These are phyloP conservation scores for Tylopilus balloui DNA, from an alignment of 768 basidiomycete genomes.

Conservation along the genomic window DNA sequence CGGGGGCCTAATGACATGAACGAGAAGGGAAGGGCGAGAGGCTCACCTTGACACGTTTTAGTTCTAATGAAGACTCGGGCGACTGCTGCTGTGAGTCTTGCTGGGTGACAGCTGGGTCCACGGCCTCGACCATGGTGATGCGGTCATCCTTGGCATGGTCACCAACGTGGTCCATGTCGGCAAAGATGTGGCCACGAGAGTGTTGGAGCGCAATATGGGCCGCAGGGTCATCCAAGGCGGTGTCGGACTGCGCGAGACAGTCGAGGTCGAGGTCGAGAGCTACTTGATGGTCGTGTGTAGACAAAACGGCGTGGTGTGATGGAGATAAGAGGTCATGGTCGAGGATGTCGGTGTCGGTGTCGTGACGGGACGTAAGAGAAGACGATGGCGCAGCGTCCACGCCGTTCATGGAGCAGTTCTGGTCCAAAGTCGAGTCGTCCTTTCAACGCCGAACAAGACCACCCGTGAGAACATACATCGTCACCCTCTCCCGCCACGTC, in stretches of 20 bases:
- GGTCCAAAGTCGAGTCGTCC: no score
- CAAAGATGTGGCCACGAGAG: slow-evolving; percentile 32
- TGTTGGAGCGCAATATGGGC: slow-evolving; percentile 27
- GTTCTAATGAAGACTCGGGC: slow-evolving; percentile 62
- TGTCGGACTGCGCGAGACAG: slow-evolving; percentile 25
- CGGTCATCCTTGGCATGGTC: slow-evolving; percentile 31
- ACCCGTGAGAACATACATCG: slow-evolving; percentile 19
- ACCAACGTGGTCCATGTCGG: slow-evolving; percentile 33
- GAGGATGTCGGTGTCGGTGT: slow-evolving; percentile 31
- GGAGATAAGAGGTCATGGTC: slow-evolving; percentile 32
- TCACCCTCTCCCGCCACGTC: slow-evolving; percentile 12
- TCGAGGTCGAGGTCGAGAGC: slow-evolving; percentile 28
- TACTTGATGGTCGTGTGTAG: slow-evolving; percentile 31
- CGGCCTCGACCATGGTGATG: slow-evolving; percentile 33
- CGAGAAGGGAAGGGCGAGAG: slow-evolving; percentile 19
- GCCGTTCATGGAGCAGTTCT: slow-evolving; percentile 49
- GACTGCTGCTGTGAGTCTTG: slow-evolving; percentile 63
- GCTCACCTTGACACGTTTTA: slow-evolving; percentile 82
- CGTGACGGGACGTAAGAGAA: slow-evolving; percentile 28
- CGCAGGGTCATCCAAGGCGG: slow-evolving; percentile 24
- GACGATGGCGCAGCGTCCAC: slow-evolving; percentile 34
- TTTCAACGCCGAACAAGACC: no score
- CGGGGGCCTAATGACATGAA: slow-evolving; percentile 12
- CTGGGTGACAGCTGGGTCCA: slow-evolving; percentile 35
- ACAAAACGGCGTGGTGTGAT: slow-evolving; percentile 26